A percentile compares a stretch with the other conserved stretches of the same genome.
These are phyloP conservation scores for Brassica napus DNA, from an alignment of 345 rosid genomes.

Conservation along the genomic window Da-Ae NC_063437.1:14496001-14496500, in stretches of 20 bases:
- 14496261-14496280: not conserved
- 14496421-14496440: not conserved
- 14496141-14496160: not conserved
- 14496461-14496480: not conserved
- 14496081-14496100: constrained; percentile 58
- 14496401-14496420: constrained; percentile 17
- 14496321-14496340: constrained; percentile 74
- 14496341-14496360: constrained; percentile 22
- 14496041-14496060: constrained; percentile 49
- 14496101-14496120: not conserved
- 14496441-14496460: not conserved
- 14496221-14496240: not conserved
- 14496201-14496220: constrained; percentile 26
- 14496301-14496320: constrained; percentile 85
- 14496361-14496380: constrained; percentile 25
- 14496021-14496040: constrained; percentile 43
- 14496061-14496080: constrained; percentile 47
- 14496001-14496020: constrained; percentile 40
- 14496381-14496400: not conserved
- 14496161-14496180: not conserved
- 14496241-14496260: not conserved
- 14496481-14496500: not conserved
- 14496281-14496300: constrained; percentile 19
- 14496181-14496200: constrained; percentile 5
- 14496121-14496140: not conserved